A percentile compares a stretch with the other conserved stretches of the same genome.
These are phyloP conservation scores for Skeletonema potamos DNA, from an alignment of 108 stramenopile genomes.

Conservation along the genomic window DNA sequence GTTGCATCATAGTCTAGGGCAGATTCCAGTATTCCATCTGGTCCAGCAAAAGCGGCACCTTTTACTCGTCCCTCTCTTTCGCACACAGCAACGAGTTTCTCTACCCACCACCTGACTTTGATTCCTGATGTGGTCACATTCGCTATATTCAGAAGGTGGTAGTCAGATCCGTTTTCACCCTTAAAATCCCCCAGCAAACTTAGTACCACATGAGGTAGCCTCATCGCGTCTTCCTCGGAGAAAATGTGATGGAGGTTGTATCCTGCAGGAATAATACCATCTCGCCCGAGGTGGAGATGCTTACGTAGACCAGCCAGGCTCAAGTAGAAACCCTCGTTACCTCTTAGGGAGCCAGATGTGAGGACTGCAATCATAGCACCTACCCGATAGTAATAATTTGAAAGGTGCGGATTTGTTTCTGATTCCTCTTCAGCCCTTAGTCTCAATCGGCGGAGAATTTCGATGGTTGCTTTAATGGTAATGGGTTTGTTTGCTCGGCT, in stretches of 20 bases:
- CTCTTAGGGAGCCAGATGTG: conserved; percentile 5
- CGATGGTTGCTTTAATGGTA: not conserved
- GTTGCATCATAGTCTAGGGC: conserved; percentile 6
- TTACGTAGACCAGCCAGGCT: not conserved
- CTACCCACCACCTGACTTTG: conserved; percentile 14
- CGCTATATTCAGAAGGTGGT: conserved; percentile 8
- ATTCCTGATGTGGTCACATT: conserved; percentile 6
- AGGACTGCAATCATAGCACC: conserved; percentile 4
- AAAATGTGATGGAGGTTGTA: not conserved
- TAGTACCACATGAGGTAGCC: conserved; percentile 8
- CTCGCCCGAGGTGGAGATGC: not conserved
- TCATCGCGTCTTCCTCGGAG: not conserved
- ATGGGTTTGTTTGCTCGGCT: conserved; percentile 2
- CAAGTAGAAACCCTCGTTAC: conserved; percentile 4
- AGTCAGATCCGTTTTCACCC: not conserved
- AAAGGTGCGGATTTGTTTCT: not conserved
- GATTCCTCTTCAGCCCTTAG: not conserved
- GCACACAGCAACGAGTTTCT: conserved; percentile 17
- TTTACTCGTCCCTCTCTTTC: not conserved
- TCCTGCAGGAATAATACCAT: not conserved
- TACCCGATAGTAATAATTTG: conserved; percentile 1
- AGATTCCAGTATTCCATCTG: not conserved
- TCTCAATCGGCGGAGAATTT: not conserved
- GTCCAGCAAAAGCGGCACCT: conserved; percentile 9
- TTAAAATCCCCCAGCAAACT: conserved; percentile 25